Percentiles rank a stretch among this genome's conserved stretches.
Evolutionary conservation across 148 eudicot genomes (phyloP).

Genomic region (Oxyria digyna): DNA sequence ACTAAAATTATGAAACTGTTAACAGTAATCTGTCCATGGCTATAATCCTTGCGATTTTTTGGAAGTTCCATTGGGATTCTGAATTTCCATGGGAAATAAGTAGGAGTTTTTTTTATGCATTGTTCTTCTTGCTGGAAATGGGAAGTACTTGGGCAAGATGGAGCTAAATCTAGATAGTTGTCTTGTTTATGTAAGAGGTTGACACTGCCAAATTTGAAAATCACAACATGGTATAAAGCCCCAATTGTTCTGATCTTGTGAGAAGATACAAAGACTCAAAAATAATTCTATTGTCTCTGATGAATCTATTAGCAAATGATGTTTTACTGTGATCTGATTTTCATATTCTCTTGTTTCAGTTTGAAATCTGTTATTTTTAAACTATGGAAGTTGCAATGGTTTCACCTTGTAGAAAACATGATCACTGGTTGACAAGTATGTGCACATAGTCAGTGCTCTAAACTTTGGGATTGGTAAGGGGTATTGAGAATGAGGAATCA

Average conservation of each 20-base stretch:
- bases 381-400: neutral
- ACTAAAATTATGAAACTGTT: neutral
- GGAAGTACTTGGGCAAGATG: neutral
- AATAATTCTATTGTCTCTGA: neutral
- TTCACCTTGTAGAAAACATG: neutral
- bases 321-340: neutral
- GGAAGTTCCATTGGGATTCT: neutral
- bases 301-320: neutral
- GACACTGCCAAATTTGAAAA: neutral
- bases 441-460: neutral
- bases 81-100: neutral
- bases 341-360: neutral
- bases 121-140: slow-evolving; percentile 1
- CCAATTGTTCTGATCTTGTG: neutral
- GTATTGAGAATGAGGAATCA: neutral
- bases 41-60: neutral
- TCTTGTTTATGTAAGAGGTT: neutral
- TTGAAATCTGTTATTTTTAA: neutral
- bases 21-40: neutral
- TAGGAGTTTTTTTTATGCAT: neutral
- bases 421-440: neutral
- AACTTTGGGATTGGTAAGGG: too few relatives aligned
- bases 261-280: neutral
- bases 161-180: neutral
- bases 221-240: neutral